Base-by-base conservation (phyloP, 768 basidiomycete genomes). In the Fomitopsis pulvina region DNA sequence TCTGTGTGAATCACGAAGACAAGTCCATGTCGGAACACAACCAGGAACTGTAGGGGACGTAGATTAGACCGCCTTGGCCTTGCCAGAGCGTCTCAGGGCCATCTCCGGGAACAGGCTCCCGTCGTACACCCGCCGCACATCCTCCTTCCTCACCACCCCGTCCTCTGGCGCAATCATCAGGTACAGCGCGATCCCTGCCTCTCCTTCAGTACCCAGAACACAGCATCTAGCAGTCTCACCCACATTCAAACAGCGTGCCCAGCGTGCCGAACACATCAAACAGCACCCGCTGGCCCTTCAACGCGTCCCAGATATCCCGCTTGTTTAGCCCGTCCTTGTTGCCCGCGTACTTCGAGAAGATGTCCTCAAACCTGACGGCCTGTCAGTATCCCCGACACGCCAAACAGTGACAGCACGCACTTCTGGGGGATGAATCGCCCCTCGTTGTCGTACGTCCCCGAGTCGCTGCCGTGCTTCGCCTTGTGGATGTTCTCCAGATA, bases 381-480 rank as follows among this genome's bases (percentile, higher is more conserved):
- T 21, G 25, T 26, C 16, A 38, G 22, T 21, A 7, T 16, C 38
- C 27, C 25, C 2, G 24, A 24, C 11, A 6, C 18, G n/a, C 12
- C 30, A n/a, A 0, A 9, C 25, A 28, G 4, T 30, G 2, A 30
- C 5, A 18, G 18, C 22, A 39, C 39, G 12, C 34, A 58, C 51
- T 65, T 66, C 52, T 66, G 65, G 10, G 70, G 64, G 34, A 68
- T 47, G 61, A 73, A 74, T 1, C 70, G 64, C 1, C 73, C 72
- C 52, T 72, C 68, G 45, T 63, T 64, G 48, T 71, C 69, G 51
- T 71, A 73, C 3, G 57, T 48, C n/a, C 68, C 72, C 12, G 70
- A 69, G 59, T 75, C 74, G 18, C 67, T 68, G 1, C 73, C 74
- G 52, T 76, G 74, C 55, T 73, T 71, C 45, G 56, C 58, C 25